Evolutionary conservation across 805 yeast species (phyloP), one percentile per base, ranked within the genome.

Genomic region (Yamadazyma akitaensis): DNA sequence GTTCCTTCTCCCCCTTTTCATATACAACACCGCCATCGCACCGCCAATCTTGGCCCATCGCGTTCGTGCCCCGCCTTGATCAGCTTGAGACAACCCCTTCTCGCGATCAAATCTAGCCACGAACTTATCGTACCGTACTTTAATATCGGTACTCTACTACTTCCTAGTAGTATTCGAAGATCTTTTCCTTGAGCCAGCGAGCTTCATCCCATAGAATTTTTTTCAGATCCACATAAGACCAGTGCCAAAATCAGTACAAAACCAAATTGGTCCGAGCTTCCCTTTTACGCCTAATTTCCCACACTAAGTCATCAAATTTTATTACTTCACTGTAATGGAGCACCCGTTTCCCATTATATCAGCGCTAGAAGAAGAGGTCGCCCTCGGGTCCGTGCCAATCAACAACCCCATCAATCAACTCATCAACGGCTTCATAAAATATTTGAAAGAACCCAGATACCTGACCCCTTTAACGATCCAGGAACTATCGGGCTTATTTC

Each of bases 401-500:
- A 32, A 47, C 34, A 16, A 39, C 14, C 16, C 43, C 25, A 25
- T 42, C 11, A 33, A 42, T 14, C 43, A 31, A 25, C 47, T 47
- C 14, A 33, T 50, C 12, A 35, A 43, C 12, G 46, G 47, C 6
- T 53, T 53, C 34, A 25, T 66, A 28, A 61, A 58, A 46, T 70
- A 70, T 46, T 58, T 72, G 45, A 67, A 67, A 50, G 76, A 71
- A 49, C 76, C 76, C 10, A 60, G 76, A 21, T 72, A 64, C 49
- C 75, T 66, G 54, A 57, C 67, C 34, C 76, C 76, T 5, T 57
- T 72, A 19, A 60, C 71, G 10, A 55, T 70, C 18, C 41, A 48
- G 17, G 75, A 72, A 51, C 56, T 72, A 32, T 60, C 69, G 11
- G 37, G 47, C 17, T 55, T 72, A 37, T 72, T 72, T 51, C 56